Evolutionary conservation across 306 rosid genomes (phyloP), one percentile per base, ranked within the genome.

Genomic region (Cicer cuneatum): DNA sequence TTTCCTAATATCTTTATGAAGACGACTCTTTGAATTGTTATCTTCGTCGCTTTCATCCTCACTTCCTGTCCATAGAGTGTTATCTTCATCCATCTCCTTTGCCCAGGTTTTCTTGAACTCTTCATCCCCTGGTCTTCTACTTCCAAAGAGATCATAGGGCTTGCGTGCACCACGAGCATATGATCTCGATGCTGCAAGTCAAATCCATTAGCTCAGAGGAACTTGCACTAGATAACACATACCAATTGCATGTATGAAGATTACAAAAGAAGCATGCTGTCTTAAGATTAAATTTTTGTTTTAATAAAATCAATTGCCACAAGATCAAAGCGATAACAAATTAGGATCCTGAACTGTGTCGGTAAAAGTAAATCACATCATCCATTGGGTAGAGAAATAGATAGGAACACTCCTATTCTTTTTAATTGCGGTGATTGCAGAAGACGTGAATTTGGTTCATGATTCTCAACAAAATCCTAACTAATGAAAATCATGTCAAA

Each of bases 41-140:
- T 78, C 79, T 54, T 66, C 76, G 11, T 89, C 87, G 39, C 79
- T 81, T 74, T 90, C 97, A 68, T 85, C 92, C 65, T 92, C 98
- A 72, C 93, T 92, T 41, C 84, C 92, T 0, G 90, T 90, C 96
- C 98, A 92, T 37, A 87, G 63, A 78, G 80, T 63, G 77, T 79
- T 71, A 15, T 90, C 93, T 81, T 92, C 96, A n/a, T 80, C 87
- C 93, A 87, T 85, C 75, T 88, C 90, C 72, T 85, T 84, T 9
- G 84, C 82, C 98, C 93, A 90, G 7, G 93, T 47, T 81, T 87
- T 83, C 79, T 89, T 87, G 57, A 92, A 90, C 10, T 84, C 85
- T 76, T 85, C 79, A 69, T 84, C 86, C 14, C 97, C 96, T 0
- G 86, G 93, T 58, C 68, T 81, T 45, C 57, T 33, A 14, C 71